phyloP scores from a whole-genome alignment of 23 red algal genomes.

The Gracilaria domingensis region DNA sequence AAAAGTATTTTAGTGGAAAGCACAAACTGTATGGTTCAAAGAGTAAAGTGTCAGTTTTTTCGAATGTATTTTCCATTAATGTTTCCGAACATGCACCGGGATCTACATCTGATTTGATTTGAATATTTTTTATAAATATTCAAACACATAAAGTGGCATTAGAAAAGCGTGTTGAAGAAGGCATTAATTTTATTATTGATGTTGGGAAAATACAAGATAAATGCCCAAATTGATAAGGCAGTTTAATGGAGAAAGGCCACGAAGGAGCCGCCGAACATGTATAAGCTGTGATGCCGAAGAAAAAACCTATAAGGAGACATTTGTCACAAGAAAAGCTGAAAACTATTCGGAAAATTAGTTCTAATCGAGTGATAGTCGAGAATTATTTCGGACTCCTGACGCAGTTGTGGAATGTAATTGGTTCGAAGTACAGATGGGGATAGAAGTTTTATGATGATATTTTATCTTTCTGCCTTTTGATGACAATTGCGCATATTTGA shows the following conservation, averaged over 20 bases:
- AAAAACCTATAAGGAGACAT: background rate
- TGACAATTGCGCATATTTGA: constrained; percentile 11
- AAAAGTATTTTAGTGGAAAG: constrained; percentile 36
- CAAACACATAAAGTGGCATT: background rate
- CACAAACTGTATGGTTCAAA: constrained; percentile 2
- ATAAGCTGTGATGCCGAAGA: background rate
- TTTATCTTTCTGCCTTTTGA: background rate
- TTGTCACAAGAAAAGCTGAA: background rate
- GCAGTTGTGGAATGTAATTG: background rate
- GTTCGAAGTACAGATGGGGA: constrained; percentile 18
- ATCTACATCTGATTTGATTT: constrained; percentile 6
- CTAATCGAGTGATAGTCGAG: background rate
- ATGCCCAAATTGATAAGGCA: background rate
- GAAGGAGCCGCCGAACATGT: background rate
- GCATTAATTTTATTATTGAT: background rate
- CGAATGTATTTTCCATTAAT: constrained; percentile 13
- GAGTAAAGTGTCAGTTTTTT: background rate
- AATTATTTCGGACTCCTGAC: constrained; percentile 11
- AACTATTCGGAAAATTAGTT: background rate
- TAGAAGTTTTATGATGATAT: background rate
- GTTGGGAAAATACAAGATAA: background rate
- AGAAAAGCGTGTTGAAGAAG: background rate
- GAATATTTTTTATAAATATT: background rate
- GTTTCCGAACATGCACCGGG: background rate
- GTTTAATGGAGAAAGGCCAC: constrained; percentile 19